Base-by-base conservation (phyloP, 352 stramenopile species). In the Phytophthora megakarya region DNA sequence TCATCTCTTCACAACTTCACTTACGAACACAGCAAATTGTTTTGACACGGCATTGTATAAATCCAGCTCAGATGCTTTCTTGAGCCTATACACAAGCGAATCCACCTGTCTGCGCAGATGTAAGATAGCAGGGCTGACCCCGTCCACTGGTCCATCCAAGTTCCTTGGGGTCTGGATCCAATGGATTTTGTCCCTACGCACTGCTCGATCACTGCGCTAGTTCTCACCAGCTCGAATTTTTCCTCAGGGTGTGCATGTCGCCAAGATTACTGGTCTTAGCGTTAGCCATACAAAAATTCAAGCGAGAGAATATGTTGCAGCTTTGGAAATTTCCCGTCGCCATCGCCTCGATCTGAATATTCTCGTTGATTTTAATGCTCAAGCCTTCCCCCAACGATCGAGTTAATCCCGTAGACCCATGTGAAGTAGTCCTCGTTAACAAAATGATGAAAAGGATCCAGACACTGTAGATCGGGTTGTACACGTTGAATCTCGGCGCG, bases 331-430 rank as follows among this genome's bases (percentile, higher is more conserved):
- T 43, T 83, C 79, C 42, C 84, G 86, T n/a, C 84, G 84, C 30
- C 86, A 95, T 43, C 84, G 86, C 9, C 43, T 95, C 9, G 86
- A 95, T 49, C 52, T 95, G 45, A 93, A 93, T 53, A 13, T 95
- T 33, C 75, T 95, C 3, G 80, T 92, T 19, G 84, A 95, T 44
- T 84, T 79, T 42, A 59, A 90, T 23, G 52, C 65, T 3, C 16
- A 57, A n/a, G 53, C 13, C 10, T 93, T 95, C 33, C 22, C 88
- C 3, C 26, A 46, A 19, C 10, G 8, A 35, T 35, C 1, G 30
- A 11, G 13, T 35, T 11, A 11, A 35, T 53, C 53, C 53, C 53
- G 32, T 62, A 62, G 9, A 62, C 6, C 53, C 53, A 61, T 11
- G 48, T 48, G 6, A 62, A n/a, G 23, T 62, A 62, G 32, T 62